phyloP scores from a whole-genome alignment of 176 grass and related monocot species.

The Stipa capillata region DNA sequence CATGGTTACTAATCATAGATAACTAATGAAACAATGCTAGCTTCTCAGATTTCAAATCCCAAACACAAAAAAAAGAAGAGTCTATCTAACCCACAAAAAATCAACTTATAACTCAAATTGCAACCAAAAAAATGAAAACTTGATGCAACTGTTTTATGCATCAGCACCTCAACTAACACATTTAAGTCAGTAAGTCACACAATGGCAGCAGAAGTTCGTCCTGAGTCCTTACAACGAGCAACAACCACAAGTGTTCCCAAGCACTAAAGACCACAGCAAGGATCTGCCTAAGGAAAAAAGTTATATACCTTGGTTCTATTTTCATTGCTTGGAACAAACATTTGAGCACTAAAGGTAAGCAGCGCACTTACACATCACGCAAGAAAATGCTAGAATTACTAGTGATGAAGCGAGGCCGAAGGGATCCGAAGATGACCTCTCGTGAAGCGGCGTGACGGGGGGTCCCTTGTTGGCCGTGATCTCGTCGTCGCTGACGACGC shows the following conservation, averaged over 20 bases:
- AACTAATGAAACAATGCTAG: neutral
- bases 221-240: neutral
- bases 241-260: neutral
- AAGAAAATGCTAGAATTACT: neutral
- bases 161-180: neutral
- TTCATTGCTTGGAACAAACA: neutral
- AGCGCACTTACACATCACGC: no score
- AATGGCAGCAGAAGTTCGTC: neutral
- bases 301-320: neutral
- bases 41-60: neutral
- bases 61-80: neutral
- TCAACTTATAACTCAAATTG: neutral
- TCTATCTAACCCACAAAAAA: neutral
- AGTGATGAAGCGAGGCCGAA: neutral
- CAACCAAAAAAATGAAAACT: neutral
- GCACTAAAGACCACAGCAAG: neutral
- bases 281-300: neutral
- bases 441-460: constrained; percentile 64
- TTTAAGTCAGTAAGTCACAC: no score
- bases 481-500: constrained; percentile 75
- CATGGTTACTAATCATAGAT: neutral
- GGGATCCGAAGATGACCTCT: constrained; percentile 38
- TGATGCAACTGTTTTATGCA: neutral
- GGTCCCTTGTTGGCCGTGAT: constrained; percentile 87
- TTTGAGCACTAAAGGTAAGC: no score